Base-by-base conservation (phyloP, 2,329 filamentous ascomycete genomes). In the Ophiostoma quercus region DNA sequence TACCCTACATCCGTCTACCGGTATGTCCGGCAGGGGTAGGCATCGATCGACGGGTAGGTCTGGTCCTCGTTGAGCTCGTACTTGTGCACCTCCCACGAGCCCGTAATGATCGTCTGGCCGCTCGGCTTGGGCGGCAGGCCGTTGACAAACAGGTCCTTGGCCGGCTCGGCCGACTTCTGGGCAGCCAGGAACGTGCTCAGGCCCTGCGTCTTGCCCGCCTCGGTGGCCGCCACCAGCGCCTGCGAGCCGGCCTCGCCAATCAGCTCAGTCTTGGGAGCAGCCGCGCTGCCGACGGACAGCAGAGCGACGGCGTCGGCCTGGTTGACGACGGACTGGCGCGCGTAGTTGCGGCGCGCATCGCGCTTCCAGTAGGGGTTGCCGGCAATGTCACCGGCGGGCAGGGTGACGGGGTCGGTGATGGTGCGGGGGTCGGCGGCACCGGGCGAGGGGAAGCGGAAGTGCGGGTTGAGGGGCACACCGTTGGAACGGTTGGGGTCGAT, bases 321-420 rank as follows among this genome's bases (percentile, higher is more conserved):
- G 71, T 84, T 89, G 72, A 99, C 86, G 65, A 92, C 88, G 77
- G 90, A 94, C 70, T 91, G 84, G 75, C 85, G 86, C 41, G 95
- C 91, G 82, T 98, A 98, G 76, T 85, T 85, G 76, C 95, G 87
- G 75, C 95, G 91, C 72, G 83, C 80, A 78, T 99, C 95, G 76
- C 95, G 93, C 85, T 96, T 96, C 92, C 93, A 99, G 84, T 97
- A 96, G 51, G 92, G 88, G 82, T 96, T 96, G 79, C 94, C 92
- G 76, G 92, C 92, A 76, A 96, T 89, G 79, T 96, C 92, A 74
- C 86, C 92, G 1, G 92, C 91, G n/a, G 92, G 92, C 0, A 90
- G 71, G 16, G 92, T 96, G 71, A 94, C 90, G 29, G 92, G 91
- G 78, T 96, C 92, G 79, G 91, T 87, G 82, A 94, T 95, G 71